Conservation (phyloP, 495 filamentous ascomycete species). For the Poronia punctata region DNA sequence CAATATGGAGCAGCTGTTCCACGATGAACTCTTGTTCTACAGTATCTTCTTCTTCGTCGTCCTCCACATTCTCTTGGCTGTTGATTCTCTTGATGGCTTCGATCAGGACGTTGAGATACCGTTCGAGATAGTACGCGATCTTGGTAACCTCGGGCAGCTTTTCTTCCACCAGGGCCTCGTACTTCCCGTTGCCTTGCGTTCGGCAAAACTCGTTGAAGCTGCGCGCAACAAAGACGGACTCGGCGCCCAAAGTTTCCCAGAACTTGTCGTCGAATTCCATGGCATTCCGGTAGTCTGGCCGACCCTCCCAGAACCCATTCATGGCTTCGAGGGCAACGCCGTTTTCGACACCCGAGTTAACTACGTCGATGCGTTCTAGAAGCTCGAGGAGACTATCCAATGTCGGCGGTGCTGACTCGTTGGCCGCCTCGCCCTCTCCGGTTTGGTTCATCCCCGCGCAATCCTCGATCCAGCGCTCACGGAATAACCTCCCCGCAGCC, state of each 20-base stretch:
- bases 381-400: constrained; percentile 78
- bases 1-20: constrained; percentile 89
- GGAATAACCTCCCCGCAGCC: constrained; percentile 82
- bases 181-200: constrained; percentile 59
- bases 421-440: constrained; percentile 38
- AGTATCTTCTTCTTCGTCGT: constrained; percentile 70
- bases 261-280: constrained; percentile 77
- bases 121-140: constrained; percentile 73
- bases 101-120: constrained; percentile 69
- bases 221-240: constrained; percentile 78
- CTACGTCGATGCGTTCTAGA: constrained; percentile 86
- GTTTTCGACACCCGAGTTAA: constrained; percentile 81
- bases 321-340: constrained; percentile 89
- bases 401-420: constrained; percentile 53
- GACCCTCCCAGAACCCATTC: constrained; percentile 90
- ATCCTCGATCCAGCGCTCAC: constrained; percentile 93
- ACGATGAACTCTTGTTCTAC: constrained; percentile 89
- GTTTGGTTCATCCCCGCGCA: constrained; percentile 60
- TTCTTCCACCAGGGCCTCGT: constrained; percentile 68
- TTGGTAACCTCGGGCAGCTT: constrained; percentile 93
- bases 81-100: constrained; percentile 55
- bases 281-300: constrained; percentile 80
- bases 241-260: constrained; percentile 80
- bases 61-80: constrained; percentile 43
- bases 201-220: constrained; percentile 93